A percentile compares a stretch with the other conserved stretches of the same genome.
Conservation (phyloP, 1,139 yeast species). For the Neolecta irregularis region DNA sequence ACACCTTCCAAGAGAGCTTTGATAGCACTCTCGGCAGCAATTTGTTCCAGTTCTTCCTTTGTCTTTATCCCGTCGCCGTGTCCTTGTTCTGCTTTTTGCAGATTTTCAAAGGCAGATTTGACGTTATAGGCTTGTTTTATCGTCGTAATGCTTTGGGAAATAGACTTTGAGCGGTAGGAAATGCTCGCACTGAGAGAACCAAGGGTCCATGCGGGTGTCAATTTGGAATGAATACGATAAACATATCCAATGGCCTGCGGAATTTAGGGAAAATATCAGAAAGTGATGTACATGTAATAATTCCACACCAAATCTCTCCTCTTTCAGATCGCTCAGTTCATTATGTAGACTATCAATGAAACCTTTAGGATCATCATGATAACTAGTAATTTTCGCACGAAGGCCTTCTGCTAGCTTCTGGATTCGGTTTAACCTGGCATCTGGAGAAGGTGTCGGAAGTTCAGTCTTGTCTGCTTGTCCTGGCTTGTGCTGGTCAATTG, state of each 20-base stretch:
- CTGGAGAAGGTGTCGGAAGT: too few species aligned
- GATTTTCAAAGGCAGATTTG: slow-evolving; percentile 9
- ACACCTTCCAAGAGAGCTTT: slow-evolving; percentile 12
- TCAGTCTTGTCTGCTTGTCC: too few species aligned
- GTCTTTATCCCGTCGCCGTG: background rate
- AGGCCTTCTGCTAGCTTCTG: too few species aligned
- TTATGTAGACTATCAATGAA: too few species aligned
- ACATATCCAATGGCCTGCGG: slow-evolving; percentile 63
- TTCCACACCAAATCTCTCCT: slow-evolving; percentile 85
- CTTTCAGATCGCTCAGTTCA: slow-evolving; percentile 74
- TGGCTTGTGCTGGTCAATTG: too few species aligned
- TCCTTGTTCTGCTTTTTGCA: slow-evolving; percentile 6
- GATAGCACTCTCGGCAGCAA: slow-evolving; percentile 10
- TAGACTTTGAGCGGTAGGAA: slow-evolving; percentile 8
- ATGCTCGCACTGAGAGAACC: slow-evolving; percentile 9
- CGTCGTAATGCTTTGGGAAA: slow-evolving; percentile 8
- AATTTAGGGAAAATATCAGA: too few species aligned
- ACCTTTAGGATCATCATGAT: too few species aligned
- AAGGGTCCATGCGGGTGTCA: slow-evolving; percentile 8
- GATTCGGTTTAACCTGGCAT: too few species aligned
- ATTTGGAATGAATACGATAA: too few species aligned
- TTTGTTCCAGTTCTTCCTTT: slow-evolving; percentile 7
- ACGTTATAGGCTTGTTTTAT: slow-evolving; percentile 9
- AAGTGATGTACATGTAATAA: slow-evolving; percentile 77
- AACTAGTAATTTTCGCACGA: too few species aligned